Percentiles rank a stretch among this genome's conserved stretches.
phyloP scores from a whole-genome alignment of 106 monocot species.

The Vanilla planifolia region DNA sequence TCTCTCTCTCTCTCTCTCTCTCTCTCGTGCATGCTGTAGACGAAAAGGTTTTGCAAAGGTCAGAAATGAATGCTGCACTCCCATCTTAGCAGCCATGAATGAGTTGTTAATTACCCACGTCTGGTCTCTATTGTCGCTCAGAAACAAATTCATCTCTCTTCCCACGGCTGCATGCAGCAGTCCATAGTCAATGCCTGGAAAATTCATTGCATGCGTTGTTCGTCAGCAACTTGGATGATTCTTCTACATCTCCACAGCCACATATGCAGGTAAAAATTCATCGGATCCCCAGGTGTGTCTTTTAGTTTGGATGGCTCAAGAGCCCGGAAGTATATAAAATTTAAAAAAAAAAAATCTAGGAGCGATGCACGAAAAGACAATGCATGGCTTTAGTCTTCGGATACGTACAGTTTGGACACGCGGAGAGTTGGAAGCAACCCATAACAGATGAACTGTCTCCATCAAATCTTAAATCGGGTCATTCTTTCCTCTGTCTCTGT shows the following conservation, averaged over 20 bases:
- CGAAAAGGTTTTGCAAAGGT: not conserved
- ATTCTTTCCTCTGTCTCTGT: not conserved
- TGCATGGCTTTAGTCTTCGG: not conserved
- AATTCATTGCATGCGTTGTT: too few species aligned
- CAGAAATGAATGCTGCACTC: too few species aligned
- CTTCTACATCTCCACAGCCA: too few species aligned
- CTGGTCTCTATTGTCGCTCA: constrained; percentile 1
- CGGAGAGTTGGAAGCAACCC: not conserved
- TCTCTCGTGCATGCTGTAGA: not conserved
- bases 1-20: too few species aligned
- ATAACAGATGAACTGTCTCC: constrained; percentile 1
- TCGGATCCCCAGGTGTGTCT: too few species aligned
- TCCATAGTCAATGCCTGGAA: too few species aligned
- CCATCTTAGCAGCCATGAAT: not conserved
- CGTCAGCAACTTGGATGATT: too few species aligned
- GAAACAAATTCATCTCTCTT: not conserved
- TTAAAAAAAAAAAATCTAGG: not conserved
- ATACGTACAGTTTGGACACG: not conserved
- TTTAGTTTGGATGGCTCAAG: not conserved
- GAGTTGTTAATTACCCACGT: not conserved
- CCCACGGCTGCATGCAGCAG: too few species aligned
- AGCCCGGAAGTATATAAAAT: not conserved
- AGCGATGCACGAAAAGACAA: not conserved
- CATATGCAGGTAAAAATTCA: too few species aligned
- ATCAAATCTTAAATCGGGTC: constrained; percentile 1